Base-by-base conservation (phyloP, 2,329 filamentous ascomycete genomes). In the Lizonia empirigonia region DNA sequence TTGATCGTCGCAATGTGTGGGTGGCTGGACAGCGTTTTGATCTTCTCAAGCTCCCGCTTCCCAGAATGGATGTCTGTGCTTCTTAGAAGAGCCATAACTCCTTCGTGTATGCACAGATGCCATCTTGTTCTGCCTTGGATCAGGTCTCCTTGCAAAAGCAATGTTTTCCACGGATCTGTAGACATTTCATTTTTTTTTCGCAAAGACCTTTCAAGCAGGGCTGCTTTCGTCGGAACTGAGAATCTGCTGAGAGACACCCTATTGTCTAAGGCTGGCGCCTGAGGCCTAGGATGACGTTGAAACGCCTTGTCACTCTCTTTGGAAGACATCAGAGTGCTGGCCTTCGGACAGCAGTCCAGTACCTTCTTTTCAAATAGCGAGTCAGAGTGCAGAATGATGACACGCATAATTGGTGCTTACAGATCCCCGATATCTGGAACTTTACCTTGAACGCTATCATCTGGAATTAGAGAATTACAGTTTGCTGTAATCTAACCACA, bases 221-320 rank as follows among this genome's bases (percentile, higher is more conserved):
- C 49, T 5, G 42, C 49, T 19, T 53, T 53, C 3, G 49, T 53
- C 4, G 42, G 49, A 7, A 46, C 37, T n/a, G 4, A 10, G 3
- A 38, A 26, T 10, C 15, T 38, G 13, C 16, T 38, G 20, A 10
- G 24, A 27, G 35, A 24, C 15, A n/a, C 8, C 7, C 3, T 10
- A 9, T 27, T 39, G 12, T 22, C 36, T 9, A 39, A 27, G 16
- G 23, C n/a, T 7, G 36, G 23, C 12, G 24, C 23, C 15, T 53
- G 42, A 26, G 49, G 49, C 19, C 49, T 36, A 18, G 34, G 36
- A 15, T 53, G 49, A 30, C 49, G 49, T 15, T 42, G 36, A 24
- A 53, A 53, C 3, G 42, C 42, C 12, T 39, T 39, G 3, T 39
- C 36, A 3, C 2, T 27, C 10, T 5, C 36, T 27, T 10, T 39